Base-by-base conservation (phyloP, 2,329 filamentous ascomycete species). In the Aspergillus pseudoviridinutans region DNA sequence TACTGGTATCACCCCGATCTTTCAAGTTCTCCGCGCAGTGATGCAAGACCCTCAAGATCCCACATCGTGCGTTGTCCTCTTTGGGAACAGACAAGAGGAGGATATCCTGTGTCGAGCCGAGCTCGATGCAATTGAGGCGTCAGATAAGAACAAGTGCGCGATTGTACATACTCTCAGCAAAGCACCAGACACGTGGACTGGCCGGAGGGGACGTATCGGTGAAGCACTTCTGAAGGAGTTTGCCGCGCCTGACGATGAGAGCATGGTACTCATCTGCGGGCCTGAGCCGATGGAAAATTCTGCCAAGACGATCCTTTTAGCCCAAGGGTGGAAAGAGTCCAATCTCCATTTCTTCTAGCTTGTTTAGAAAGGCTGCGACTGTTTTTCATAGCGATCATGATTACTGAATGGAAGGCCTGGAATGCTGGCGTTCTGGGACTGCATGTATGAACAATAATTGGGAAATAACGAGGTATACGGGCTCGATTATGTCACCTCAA, bases 1-100 rank as follows among this genome's bases (percentile, higher is more conserved):
- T 5, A 90, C 85, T n/a, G 92, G 92, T 0, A 89, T 97, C 67
- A 96, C 92, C n/a, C 92, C 92, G 0, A 90, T 96, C 61, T 94
- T 87, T 70, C 90, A 94, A 68, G 89, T 96, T 3, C 78, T 95
- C 53, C 80, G 90, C 6, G 88, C 90, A 0, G 84, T 95, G 0
- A 82, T 92, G 71, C 79, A 82, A 49, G 85, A 93, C 61, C 64
- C 70, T 1, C 70, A 78, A 0, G 90, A 93, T 67, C 63, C 72
- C 8, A 94, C 90, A 0, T 76, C 72, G 2, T 96, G 91, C 67
- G 75, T 88, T 1, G 80, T 97, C 0, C 77, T 97, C 0, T 82
- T 96, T 66, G 91, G 91, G 0, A 97, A 97, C 66, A 79, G 90
- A 12, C 68, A 80, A 6, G 84, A 90, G 54, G 86, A 88, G 61